Evolutionary conservation across 2,329 filamentous ascomycete species (phyloP).

Genomic region (Cercospora janseana): DNA sequence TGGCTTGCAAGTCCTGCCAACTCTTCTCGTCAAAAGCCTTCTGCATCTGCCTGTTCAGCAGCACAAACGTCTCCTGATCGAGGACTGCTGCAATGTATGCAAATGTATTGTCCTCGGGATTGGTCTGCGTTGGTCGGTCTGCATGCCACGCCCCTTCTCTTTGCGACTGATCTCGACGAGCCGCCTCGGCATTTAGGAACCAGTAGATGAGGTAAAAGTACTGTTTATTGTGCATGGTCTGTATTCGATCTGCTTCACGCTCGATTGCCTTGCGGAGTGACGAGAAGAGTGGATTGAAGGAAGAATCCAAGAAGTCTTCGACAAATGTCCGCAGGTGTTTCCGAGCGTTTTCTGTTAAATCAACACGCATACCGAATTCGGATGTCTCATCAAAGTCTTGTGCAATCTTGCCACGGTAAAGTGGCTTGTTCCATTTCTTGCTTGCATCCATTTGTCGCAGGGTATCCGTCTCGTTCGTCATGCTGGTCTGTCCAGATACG

Average conservation of each 20-base stretch:
- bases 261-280: constrained; percentile 87
- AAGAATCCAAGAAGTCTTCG: constrained; percentile 88
- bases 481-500: constrained; percentile 81
- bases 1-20: constrained; percentile 81
- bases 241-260: constrained; percentile 76
- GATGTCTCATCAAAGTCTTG: constrained; percentile 54
- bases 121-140: constrained; percentile 38
- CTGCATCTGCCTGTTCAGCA: constrained; percentile 79
- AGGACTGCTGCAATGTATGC: constrained; percentile 84
- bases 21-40: constrained; percentile 75
- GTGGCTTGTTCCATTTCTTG: constrained; percentile 86
- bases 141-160: constrained; percentile 44
- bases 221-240: constrained; percentile 72
- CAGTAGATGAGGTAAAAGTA: constrained; percentile 91
- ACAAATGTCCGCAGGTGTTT: constrained; percentile 77
- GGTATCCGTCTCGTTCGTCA: constrained; percentile 69
- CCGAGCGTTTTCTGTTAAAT: constrained; percentile 71
- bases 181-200: constrained; percentile 79
- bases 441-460: constrained; percentile 85
- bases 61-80: constrained; percentile 92
- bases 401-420: constrained; percentile 47
- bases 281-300: constrained; percentile 84
- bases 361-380: constrained; percentile 72
- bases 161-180: constrained; percentile 55
- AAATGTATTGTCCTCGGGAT: constrained; percentile 68